Percentiles rank a stretch among this genome's conserved stretches.
Evolutionary conservation across 2,329 filamentous ascomycete genomes (phyloP).

Genomic region (Nothophoma quercina): DNA sequence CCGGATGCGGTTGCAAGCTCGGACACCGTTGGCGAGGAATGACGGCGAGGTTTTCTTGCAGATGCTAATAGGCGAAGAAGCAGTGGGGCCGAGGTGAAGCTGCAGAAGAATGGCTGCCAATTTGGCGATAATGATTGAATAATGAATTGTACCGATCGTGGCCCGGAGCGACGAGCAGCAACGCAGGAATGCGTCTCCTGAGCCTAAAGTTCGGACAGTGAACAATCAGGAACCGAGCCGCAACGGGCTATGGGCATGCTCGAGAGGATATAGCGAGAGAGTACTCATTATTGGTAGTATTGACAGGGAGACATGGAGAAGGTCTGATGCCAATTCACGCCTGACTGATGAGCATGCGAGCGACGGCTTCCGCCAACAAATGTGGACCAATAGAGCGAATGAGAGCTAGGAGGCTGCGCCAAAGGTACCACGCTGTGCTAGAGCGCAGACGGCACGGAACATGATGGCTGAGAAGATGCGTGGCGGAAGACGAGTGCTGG

Average conservation of each 20-base stretch:
- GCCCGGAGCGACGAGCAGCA: slow-evolving; percentile 39
- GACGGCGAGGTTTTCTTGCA: slow-evolving; percentile 34
- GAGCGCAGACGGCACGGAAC: slow-evolving; percentile 37
- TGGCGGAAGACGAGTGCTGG: slow-evolving; percentile 30
- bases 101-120: slow-evolving; percentile 38
- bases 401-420: slow-evolving; percentile 28
- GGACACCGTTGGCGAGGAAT: slow-evolving; percentile 28
- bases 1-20: slow-evolving; percentile 29
- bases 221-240: slow-evolving; percentile 43
- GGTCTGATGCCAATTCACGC: slow-evolving; percentile 28
- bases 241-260: slow-evolving; percentile 37
- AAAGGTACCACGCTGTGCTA: slow-evolving; percentile 34
- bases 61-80: slow-evolving; percentile 36
- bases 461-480: slow-evolving; percentile 33
- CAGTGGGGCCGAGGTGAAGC: slow-evolving; percentile 44
- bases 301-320: slow-evolving; percentile 41
- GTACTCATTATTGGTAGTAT: slow-evolving; percentile 42
- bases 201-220: slow-evolving; percentile 31
- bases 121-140: slow-evolving; percentile 36
- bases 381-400: slow-evolving; percentile 30
- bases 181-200: slow-evolving; percentile 42
- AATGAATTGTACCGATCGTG: slow-evolving; percentile 43
- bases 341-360: slow-evolving; percentile 31
- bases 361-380: slow-evolving; percentile 27
- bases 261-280: slow-evolving; percentile 39